Evolutionary conservation across 1,284 basidiomycete genomes (phyloP).

Genomic region (Hypsizygus ulmarius): DNA sequence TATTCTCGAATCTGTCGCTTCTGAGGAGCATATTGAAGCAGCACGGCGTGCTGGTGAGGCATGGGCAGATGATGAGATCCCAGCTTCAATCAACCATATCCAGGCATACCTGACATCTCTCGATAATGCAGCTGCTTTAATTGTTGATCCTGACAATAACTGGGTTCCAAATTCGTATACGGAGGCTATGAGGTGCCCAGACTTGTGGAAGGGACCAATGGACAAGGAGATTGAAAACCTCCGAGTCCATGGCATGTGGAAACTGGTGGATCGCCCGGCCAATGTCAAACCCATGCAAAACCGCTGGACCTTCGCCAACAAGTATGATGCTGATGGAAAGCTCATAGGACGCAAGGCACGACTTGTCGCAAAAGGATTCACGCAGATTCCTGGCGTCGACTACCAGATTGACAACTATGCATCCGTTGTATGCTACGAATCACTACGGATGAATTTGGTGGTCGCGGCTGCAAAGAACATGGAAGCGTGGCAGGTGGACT

Average conservation of each 20-base stretch:
- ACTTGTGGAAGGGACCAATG: conserved; percentile 6
- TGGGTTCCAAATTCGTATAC: neutral
- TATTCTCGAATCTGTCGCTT: too few relatives aligned
- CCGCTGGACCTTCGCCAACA: conserved; percentile 18
- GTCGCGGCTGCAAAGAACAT: conserved; percentile 24
- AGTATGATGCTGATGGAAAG: conserved; percentile 12
- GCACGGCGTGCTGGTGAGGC: neutral
- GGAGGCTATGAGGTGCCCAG: conserved; percentile 5
- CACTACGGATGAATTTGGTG: conserved; percentile 26
- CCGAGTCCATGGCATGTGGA: neutral
- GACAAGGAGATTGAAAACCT: neutral
- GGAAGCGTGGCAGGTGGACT: conserved; percentile 28
- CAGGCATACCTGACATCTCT: neutral
- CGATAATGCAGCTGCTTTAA: neutral
- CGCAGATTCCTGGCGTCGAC: conserved; percentile 8
- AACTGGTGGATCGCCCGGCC: conserved; percentile 1
- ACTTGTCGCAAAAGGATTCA: conserved; percentile 9
- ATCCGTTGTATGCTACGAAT: conserved; percentile 27
- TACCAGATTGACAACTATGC: conserved; percentile 27
- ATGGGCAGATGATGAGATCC: neutral
- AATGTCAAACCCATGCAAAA: neutral
- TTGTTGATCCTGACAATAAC: neutral
- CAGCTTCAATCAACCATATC: too few relatives aligned
- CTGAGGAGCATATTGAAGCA: neutral
- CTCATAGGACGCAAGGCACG: conserved; percentile 7